A percentile compares a stretch with the other conserved stretches of the same genome.
These are phyloP conservation scores for Salicornia ramosissima DNA, from an alignment of 148 eudicot genomes.

Conservation along the genomic window DNA sequence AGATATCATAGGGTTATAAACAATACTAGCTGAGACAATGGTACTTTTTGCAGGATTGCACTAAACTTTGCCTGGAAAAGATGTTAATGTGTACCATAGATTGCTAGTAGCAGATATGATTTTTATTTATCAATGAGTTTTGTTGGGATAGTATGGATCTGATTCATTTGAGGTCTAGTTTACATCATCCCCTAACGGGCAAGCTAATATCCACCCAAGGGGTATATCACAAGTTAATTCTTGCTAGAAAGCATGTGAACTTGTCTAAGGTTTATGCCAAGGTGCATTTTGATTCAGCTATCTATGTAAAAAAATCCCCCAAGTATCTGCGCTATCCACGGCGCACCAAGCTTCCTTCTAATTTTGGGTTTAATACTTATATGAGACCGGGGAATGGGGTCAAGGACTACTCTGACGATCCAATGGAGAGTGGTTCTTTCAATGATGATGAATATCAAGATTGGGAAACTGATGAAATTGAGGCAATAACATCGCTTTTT, in stretches of 20 bases:
- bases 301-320: constrained; percentile 29
- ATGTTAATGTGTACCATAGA: constrained; percentile 1
- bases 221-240: constrained; percentile 10
- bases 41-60: constrained; percentile 5
- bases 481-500: constrained; percentile 86
- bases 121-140: neutral
- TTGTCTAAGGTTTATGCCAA: constrained; percentile 8
- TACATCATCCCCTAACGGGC: constrained; percentile 11
- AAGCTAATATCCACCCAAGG: constrained; percentile 5
- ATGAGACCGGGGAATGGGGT: constrained; percentile 26
- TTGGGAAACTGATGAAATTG: constrained; percentile 79
- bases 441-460: constrained; percentile 27
- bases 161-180: constrained; percentile 3
- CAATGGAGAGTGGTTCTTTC: constrained; percentile 10
- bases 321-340: constrained; percentile 56
- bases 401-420: constrained; percentile 17
- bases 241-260: constrained; percentile 3
- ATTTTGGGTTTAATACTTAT: constrained; percentile 29
- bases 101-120: neutral
- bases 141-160: constrained; percentile 17
- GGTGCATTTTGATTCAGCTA: constrained; percentile 23
- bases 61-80: neutral
- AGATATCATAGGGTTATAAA: neutral
- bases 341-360: constrained; percentile 50
- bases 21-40: neutral